These are phyloP conservation scores for Trichoderma lentiforme DNA, from an alignment of 2,329 filamentous ascomycete species.

Conservation along the genomic window DNA sequence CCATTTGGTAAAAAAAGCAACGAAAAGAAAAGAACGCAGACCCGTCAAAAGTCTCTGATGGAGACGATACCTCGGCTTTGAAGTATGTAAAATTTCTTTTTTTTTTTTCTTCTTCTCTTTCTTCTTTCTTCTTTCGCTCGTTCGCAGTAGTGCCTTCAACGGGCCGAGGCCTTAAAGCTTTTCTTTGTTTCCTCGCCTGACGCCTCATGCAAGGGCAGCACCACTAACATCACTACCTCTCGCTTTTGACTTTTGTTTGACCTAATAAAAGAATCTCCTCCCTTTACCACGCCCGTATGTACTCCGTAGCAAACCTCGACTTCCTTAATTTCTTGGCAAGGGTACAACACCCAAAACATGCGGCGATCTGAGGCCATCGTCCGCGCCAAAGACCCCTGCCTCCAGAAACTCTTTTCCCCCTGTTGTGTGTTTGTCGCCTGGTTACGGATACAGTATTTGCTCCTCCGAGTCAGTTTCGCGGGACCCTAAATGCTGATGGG, in stretches of 20 bases:
- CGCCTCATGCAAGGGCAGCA: not conserved
- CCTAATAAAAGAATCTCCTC: not conserved
- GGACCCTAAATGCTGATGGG: slow-evolving; percentile 4
- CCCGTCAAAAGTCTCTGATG: not conserved
- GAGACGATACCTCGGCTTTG: not conserved
- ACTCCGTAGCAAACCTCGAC: not conserved
- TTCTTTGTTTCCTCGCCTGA: not conserved
- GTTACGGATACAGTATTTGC: not conserved
- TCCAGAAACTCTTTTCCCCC: not conserved
- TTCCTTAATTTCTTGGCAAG: slow-evolving; percentile 12
- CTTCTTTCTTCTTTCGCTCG: not conserved
- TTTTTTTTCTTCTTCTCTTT: not conserved
- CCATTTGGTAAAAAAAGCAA: not conserved
- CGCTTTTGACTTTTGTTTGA: not conserved
- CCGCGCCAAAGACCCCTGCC: not conserved
- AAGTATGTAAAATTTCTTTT: not conserved
- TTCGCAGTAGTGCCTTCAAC: not conserved
- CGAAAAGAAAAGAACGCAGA: not conserved
- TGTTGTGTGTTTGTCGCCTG: not conserved
- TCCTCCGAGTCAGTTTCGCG: not conserved
- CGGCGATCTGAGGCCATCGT: not conserved
- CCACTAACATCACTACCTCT: not conserved
- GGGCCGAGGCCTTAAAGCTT: not conserved
- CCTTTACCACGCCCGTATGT: not conserved
- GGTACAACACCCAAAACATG: not conserved